phyloP scores from a whole-genome alignment of 768 basidiomycete genomes.

The Kwoniella bestiolae region DNA sequence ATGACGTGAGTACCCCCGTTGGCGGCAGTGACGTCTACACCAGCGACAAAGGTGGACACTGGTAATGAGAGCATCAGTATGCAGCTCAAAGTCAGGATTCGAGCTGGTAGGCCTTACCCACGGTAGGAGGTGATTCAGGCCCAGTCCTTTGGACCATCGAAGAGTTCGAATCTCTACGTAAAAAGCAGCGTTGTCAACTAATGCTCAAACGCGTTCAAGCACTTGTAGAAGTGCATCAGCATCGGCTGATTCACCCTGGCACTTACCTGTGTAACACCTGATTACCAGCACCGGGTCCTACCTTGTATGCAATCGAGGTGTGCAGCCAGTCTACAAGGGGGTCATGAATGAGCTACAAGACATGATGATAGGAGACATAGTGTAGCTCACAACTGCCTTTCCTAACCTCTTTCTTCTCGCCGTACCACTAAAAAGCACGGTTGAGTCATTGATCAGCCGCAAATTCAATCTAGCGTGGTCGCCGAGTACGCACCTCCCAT shows the following conservation, averaged over 20 bases:
- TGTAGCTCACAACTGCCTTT: constrained; percentile 23
- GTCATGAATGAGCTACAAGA: neutral
- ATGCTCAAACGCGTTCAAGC: too few relatives aligned
- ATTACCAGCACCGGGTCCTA: constrained; percentile 24
- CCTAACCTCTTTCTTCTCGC: constrained; percentile 28
- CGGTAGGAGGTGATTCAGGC: constrained; percentile 22
- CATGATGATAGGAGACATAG: neutral
- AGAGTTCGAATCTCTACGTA: constrained; percentile 30
- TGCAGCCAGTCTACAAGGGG: constrained; percentile 28
- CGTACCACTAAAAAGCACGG: constrained; percentile 26
- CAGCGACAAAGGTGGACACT: constrained; percentile 36
- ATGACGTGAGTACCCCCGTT: constrained; percentile 33
- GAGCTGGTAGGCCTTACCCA: constrained; percentile 9
- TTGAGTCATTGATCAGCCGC: too few relatives aligned
- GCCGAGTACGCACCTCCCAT: constrained; percentile 30
- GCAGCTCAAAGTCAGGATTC: neutral
- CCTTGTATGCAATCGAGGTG: constrained; percentile 33
- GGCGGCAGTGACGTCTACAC: constrained; percentile 26
- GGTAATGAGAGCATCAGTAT: neutral
- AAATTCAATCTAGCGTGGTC: neutral
- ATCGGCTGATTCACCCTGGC: too few relatives aligned
- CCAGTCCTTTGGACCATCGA: constrained; percentile 27
- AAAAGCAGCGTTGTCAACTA: too few relatives aligned
- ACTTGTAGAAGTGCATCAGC: too few relatives aligned
- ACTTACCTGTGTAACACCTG: constrained; percentile 29